Evolutionary conservation across 2,329 filamentous ascomycete species (phyloP).

Genomic region (Aspergillus thermomutatus): DNA sequence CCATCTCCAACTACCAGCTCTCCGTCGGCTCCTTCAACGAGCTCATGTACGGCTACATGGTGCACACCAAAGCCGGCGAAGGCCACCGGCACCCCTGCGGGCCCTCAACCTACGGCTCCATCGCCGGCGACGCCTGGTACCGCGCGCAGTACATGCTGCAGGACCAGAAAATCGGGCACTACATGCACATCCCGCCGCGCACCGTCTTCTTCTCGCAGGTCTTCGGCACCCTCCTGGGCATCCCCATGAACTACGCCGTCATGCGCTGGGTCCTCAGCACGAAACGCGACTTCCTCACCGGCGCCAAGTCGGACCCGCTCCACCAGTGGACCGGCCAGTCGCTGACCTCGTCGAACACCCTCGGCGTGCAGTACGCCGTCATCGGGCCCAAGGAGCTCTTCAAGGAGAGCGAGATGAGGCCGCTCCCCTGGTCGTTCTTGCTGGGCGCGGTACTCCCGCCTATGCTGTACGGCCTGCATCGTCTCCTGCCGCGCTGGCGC

Average conservation of each 20-base stretch:
- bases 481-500: constrained; percentile 51
- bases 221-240: constrained; percentile 56
- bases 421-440: constrained; percentile 32
- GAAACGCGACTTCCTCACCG: constrained; percentile 55
- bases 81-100: constrained; percentile 57
- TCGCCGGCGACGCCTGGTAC: constrained; percentile 62
- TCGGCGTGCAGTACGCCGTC: constrained; percentile 59
- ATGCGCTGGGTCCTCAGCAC: constrained; percentile 58
- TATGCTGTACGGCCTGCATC: constrained; percentile 50
- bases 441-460: constrained; percentile 28
- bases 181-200: constrained; percentile 60
- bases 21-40: constrained; percentile 60
- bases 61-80: constrained; percentile 45
- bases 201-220: constrained; percentile 61
- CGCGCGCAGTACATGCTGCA: constrained; percentile 57
- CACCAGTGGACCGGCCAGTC: constrained; percentile 61
- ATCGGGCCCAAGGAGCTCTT: constrained; percentile 41
- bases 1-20: constrained; percentile 54
- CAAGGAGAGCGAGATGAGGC: constrained; percentile 23
- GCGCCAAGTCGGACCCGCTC: constrained; percentile 50
- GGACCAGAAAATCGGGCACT: constrained; percentile 63
- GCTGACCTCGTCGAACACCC: constrained; percentile 51
- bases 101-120: constrained; percentile 56
- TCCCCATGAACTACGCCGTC: constrained; percentile 61
- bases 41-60: constrained; percentile 59